Conservation (phyloP, 108 stramenopile genomes). For the Pseudonitzschia multiseries region DNA sequence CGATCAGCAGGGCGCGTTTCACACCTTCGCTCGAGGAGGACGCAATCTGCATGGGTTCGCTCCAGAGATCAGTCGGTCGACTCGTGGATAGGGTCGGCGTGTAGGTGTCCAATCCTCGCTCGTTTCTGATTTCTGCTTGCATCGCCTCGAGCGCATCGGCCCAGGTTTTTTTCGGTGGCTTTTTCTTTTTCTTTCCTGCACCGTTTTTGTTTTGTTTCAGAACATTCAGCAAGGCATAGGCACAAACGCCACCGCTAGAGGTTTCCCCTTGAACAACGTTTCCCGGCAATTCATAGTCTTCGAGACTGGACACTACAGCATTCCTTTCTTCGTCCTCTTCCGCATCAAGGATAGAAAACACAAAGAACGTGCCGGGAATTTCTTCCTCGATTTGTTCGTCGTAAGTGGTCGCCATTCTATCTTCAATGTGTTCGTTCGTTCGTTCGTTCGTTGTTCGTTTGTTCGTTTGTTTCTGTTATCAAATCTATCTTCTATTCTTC, state of each 20-base stretch:
- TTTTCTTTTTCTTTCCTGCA: too few species aligned
- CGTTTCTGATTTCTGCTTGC: slow-evolving; percentile 28
- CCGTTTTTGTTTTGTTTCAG: slow-evolving; percentile 31
- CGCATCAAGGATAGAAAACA: neutral
- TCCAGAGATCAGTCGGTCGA: slow-evolving; percentile 40
- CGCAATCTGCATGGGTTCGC: slow-evolving; percentile 36
- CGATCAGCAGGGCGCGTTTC: slow-evolving; percentile 74
- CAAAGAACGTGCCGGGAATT: slow-evolving; percentile 3
- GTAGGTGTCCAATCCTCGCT: slow-evolving; percentile 20
- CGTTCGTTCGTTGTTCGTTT: too few species aligned
- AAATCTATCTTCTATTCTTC: too few species aligned
- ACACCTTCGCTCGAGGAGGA: slow-evolving; percentile 42
- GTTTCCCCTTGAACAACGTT: slow-evolving; percentile 38
- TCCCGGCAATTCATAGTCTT: slow-evolving; percentile 78
- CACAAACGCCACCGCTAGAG: slow-evolving; percentile 84
- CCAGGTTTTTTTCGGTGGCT: slow-evolving; percentile 12
- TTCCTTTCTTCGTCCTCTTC: slow-evolving; percentile 2
- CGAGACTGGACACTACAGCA: slow-evolving; percentile 56
- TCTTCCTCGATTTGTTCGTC: slow-evolving; percentile 7
- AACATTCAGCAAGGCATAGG: slow-evolving; percentile 74
- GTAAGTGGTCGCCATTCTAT: neutral
- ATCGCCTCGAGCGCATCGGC: slow-evolving; percentile 30
- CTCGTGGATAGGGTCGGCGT: slow-evolving; percentile 54
- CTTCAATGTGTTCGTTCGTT: too few species aligned
- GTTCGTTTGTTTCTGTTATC: too few species aligned